These are phyloP conservation scores for Pichia sp. DNA, from an alignment of 1,139 yeast genomes.

Conservation along the genomic window DNA sequence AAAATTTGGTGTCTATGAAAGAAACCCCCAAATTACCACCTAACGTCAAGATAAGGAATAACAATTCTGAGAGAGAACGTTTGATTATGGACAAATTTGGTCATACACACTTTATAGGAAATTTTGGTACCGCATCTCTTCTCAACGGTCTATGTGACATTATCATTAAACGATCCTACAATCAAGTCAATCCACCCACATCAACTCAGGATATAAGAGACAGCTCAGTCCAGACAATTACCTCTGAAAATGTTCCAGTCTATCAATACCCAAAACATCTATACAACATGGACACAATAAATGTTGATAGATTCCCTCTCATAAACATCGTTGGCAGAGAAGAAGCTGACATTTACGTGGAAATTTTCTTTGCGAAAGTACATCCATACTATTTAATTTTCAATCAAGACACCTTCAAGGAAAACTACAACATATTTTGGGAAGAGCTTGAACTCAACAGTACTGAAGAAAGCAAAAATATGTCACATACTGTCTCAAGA, in stretches of 20 bases:
- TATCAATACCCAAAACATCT: conserved; percentile 29
- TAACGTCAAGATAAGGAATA: conserved; percentile 15
- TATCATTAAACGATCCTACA: conserved; percentile 30
- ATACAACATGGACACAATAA: conserved; percentile 24
- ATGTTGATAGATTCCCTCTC: conserved; percentile 30
- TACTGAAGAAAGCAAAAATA: conserved; percentile 5
- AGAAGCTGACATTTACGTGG: conserved; percentile 31
- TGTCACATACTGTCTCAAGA: conserved; percentile 13
- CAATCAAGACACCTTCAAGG: conserved; percentile 27
- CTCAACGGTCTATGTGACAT: conserved; percentile 34
- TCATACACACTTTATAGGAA: conserved; percentile 36
- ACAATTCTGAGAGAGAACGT: conserved; percentile 27
- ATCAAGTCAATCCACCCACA: conserved; percentile 25
- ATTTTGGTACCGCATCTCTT: conserved; percentile 34
- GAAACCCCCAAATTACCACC: conserved; percentile 18
- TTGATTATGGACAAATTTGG: conserved; percentile 35
- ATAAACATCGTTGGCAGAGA: conserved; percentile 25
- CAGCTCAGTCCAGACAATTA: conserved; percentile 26
- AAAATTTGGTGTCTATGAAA: background rate
- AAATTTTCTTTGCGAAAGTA: conserved; percentile 32
- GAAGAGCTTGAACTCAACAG: conserved; percentile 19
- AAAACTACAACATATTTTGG: conserved; percentile 32
- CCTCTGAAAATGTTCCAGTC: conserved; percentile 28
- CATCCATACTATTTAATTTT: conserved; percentile 37
- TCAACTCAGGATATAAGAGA: conserved; percentile 27